These are phyloP conservation scores for Pestalotiopsis sp. DNA, from an alignment of 2,329 filamentous ascomycete species.

Conservation along the genomic window DNA sequence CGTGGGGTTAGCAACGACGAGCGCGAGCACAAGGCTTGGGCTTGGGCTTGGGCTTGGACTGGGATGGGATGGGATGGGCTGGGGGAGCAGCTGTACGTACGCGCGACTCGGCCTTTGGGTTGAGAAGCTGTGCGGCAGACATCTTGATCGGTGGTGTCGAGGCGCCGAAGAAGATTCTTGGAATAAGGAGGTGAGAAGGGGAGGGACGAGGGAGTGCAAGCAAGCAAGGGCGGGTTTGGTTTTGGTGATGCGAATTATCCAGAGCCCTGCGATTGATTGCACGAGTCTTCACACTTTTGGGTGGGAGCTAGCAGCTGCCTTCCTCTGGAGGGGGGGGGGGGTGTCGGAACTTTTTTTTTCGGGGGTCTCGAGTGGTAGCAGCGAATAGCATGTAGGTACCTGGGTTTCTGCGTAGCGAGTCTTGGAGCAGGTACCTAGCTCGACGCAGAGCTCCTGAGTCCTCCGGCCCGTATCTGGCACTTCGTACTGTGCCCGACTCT, in stretches of 20 bases:
- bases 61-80: slow-evolving; percentile 21
- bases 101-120: slow-evolving; percentile 97
- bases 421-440: not conserved
- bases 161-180: not conserved
- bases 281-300: not conserved
- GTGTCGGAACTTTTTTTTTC: not conserved
- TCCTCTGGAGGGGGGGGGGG: not conserved
- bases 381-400: not conserved
- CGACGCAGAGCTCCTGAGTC: not conserved
- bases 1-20: slow-evolving; percentile 35
- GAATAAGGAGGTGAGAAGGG: not conserved
- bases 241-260: not conserved
- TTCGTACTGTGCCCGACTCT: too few relatives aligned
- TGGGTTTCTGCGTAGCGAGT: not conserved
- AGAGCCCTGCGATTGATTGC: not conserved
- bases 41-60: too few relatives aligned
- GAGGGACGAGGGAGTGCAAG: not conserved
- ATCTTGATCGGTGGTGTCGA: slow-evolving; percentile 49
- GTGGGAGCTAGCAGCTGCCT: not conserved
- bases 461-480: not conserved
- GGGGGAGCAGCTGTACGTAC: slow-evolving; percentile 53
- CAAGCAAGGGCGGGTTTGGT: not conserved
- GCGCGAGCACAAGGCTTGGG: too few relatives aligned
- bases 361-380: not conserved
- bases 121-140: slow-evolving; percentile 97